Evolutionary conservation across 2,329 filamentous ascomycete species (phyloP).

Genomic region (Ceratocystis smalleyi): DNA sequence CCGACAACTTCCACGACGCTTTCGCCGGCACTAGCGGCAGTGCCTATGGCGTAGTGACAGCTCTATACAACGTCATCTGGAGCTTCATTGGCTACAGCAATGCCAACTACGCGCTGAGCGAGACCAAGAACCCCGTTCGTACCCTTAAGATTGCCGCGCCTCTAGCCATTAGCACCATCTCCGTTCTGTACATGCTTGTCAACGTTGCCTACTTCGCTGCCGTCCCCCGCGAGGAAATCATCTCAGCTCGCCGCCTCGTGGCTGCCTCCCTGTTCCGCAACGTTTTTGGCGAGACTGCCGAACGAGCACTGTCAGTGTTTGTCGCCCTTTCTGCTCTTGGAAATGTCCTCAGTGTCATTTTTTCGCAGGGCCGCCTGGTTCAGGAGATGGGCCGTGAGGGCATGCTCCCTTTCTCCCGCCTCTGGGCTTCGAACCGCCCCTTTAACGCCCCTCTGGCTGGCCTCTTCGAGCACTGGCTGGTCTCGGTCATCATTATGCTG

Average conservation of each 20-base stretch:
- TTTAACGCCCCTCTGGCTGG: slow-evolving; percentile 47
- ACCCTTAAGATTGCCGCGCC: slow-evolving; percentile 52
- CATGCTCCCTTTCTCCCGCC: slow-evolving; percentile 44
- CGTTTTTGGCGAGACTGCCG: slow-evolving; percentile 37
- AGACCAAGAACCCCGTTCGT: slow-evolving; percentile 48
- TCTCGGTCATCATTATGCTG: slow-evolving; percentile 49
- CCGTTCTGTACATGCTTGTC: slow-evolving; percentile 48
- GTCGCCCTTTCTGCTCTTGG: slow-evolving; percentile 53
- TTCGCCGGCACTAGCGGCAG: slow-evolving; percentile 52
- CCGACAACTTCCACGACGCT: slow-evolving; percentile 46
- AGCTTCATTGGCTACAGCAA: slow-evolving; percentile 54
- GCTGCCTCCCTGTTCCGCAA: slow-evolving; percentile 42
- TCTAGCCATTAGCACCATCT: slow-evolving; percentile 41
- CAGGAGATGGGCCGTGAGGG: slow-evolving; percentile 52
- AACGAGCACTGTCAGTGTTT: slow-evolving; percentile 46
- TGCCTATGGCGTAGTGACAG: slow-evolving; percentile 52
- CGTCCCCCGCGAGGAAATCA: slow-evolving; percentile 38
- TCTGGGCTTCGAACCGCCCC: slow-evolving; percentile 49
- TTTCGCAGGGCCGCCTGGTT: slow-evolving; percentile 50
- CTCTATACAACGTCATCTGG: slow-evolving; percentile 58
- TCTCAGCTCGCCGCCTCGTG: slow-evolving; percentile 35
- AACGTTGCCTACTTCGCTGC: slow-evolving; percentile 53
- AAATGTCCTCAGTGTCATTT: slow-evolving; percentile 52
- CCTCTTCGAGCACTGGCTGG: slow-evolving; percentile 47
- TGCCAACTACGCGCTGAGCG: slow-evolving; percentile 49